Conservation (phyloP, 176 grass and related monocot genomes). For the Tillandsia leiboldiana region DNA sequence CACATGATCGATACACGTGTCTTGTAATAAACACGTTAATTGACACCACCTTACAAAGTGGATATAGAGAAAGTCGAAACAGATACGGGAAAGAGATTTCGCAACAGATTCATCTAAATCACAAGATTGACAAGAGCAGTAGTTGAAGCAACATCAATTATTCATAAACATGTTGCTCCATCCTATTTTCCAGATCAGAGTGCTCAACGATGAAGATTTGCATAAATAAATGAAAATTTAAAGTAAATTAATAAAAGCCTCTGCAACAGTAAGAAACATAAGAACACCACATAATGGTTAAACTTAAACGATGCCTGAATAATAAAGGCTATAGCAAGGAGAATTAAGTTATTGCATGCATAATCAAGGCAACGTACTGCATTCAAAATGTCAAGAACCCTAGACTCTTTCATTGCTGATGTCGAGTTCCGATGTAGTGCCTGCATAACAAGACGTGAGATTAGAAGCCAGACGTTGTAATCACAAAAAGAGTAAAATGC, state of each 20-base stretch:
- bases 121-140: too few species aligned
- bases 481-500: background rate
- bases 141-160: too few species aligned
- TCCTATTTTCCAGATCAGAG: background rate
- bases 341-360: background rate
- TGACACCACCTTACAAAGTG: too few species aligned
- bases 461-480: background rate
- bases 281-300: background rate
- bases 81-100: too few species aligned
- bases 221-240: background rate
- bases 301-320: background rate
- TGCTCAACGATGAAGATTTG: background rate
- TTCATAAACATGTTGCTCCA: background rate
- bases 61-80: too few species aligned
- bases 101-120: too few species aligned
- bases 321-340: background rate
- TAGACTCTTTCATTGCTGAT: slow-evolving; percentile 21
- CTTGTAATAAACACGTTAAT: too few species aligned
- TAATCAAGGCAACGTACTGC: slow-evolving; percentile 1
- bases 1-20: too few species aligned
- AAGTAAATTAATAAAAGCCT: background rate
- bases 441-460: background rate
- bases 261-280: background rate
- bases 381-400: slow-evolving; percentile 20
- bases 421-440: slow-evolving; percentile 18